Base-by-base conservation (phyloP, 768 basidiomycete genomes). In the Panaeolus cyanescens region DNA sequence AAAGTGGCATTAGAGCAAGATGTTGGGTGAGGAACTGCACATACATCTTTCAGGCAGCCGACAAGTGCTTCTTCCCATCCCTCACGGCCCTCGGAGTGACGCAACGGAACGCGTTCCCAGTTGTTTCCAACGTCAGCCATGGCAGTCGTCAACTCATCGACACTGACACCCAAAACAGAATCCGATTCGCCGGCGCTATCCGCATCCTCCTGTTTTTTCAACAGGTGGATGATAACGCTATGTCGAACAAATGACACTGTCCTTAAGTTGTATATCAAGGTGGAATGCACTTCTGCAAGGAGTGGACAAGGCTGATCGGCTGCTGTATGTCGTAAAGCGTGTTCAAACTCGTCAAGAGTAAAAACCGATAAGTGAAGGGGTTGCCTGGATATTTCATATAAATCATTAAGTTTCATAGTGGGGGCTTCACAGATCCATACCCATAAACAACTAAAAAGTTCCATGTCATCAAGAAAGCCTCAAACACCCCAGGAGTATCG, bases 401-500 rank as follows among this genome's bases (percentile, higher is more conserved):
- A 60, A 55, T 28, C 57, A 25, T n/a, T 67, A 40, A 61, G 54
- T 28, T 32, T 37, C 17, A 66, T 57, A 62, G 31, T 50, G 20
- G 39, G 42, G 37, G 9, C 22, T 5, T 32, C n/a, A 61, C 22
- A 40, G 63, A 17, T 31, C 75, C 87, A 67, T 71, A 97, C 97
- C 95, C 94, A 74, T 96, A 96, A 56, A 95, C 90, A 57, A 93
- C 90, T 59, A 99, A 75, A 74, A 96, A 96, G 74, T 93, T 95
- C 96, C 96, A 99, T 8, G 87, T 79, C 89, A 93, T 90, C 31
- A 99, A 75, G 73, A 98, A 94, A 8, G 83, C 78, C 71, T 98
- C 96, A 64, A 97, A 96, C 12, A 82, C 77, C 10, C 79, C 81
- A 7, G 84, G 79, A 32, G 79, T 77, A 34, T 86, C 82, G 55